Base-by-base conservation (phyloP, 768 basidiomycete genomes). In the Xanthoconium purpureum region DNA sequence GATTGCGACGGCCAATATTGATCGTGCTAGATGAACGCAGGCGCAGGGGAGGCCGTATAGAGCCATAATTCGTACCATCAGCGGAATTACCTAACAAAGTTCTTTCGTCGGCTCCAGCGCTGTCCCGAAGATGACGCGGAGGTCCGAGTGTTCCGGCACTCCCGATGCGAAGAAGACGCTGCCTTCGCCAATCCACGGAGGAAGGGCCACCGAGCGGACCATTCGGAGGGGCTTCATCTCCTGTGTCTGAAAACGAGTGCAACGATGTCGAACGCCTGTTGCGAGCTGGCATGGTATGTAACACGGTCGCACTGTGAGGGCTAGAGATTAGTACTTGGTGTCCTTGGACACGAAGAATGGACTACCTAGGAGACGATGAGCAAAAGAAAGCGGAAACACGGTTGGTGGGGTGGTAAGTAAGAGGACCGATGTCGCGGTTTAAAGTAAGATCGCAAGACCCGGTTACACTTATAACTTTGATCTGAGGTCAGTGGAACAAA, bases 151-250 rank as follows among this genome's bases (percentile, higher is more conserved):
- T 8, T 15, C 28, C 33, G 17, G 17, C 45, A 24, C 33, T 66
- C 14, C 84, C 83, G 35, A 88, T 83, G 36, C 75, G 76, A 6
- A 85, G 75, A 14, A 88, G 73, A 38, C 87, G 78, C 57, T 84
- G 74, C 28, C 87, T 77, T 51, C 86, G 78, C 82, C 81, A 84
- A 28, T 78, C 75, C 3, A 82, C 84, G 17, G 80, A 73, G 4
- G 84, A 80, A 0, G 87, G 84, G 0, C 77, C 78, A 54, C 73
- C 71, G 39, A 79, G 65, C 7, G 77, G 76, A 28, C 73, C 77
- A 5, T 68, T 61, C 2, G 72, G 73, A 0, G 57, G 56, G 18
- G 20, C 28, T 38, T 59, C 62, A 24, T 61, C 45, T 32, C 15
- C 24, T 28, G 57, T 30, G 29, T 64, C 50, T 5, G 29, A 40